A percentile compares a stretch with the other conserved stretches of the same genome.
Evolutionary conservation across 2,329 filamentous ascomycete genomes (phyloP).

Genomic region (Fusarium incarnatum): DNA sequence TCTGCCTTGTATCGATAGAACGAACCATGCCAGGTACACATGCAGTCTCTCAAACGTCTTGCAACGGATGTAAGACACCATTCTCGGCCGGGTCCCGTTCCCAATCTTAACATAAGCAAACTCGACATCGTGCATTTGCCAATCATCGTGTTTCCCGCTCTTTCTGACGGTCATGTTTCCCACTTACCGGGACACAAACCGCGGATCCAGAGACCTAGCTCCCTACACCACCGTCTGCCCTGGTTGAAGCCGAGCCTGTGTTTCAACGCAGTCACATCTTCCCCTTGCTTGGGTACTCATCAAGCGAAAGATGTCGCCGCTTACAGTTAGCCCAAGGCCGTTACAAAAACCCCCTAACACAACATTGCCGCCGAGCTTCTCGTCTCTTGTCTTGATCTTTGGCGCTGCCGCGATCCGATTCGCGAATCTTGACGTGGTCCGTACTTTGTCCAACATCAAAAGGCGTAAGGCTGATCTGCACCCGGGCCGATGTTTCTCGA

Average conservation of each 20-base stretch:
- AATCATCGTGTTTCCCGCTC: constrained; percentile 20
- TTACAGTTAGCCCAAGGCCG: constrained; percentile 36
- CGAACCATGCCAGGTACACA: constrained; percentile 15
- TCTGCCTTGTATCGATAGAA: constrained; percentile 36
- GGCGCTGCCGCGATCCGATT: constrained; percentile 29
- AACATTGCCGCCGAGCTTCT: constrained; percentile 25
- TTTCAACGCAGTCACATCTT: constrained; percentile 9
- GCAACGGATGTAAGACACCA: constrained; percentile 22
- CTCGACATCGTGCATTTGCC: constrained; percentile 12
- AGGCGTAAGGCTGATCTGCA: constrained; percentile 41
- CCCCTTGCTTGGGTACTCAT: constrained; percentile 4
- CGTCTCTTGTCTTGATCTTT: constrained; percentile 26
- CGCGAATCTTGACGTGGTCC: constrained; percentile 28
- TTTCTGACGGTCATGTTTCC: constrained; percentile 14
- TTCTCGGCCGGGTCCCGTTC: constrained; percentile 31
- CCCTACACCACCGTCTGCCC: constrained; percentile 4
- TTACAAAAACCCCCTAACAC: constrained; percentile 5
- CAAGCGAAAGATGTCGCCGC: constrained; percentile 37
- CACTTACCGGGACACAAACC: constrained; percentile 6
- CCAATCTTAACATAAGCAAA: constrained; percentile 26
- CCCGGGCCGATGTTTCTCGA: constrained; percentile 22
- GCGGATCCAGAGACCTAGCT: constrained; percentile 11
- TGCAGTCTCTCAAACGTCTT: constrained; percentile 5
- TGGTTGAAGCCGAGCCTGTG: constrained; percentile 33
- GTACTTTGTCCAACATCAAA: constrained; percentile 31